These are phyloP conservation scores for Otatea glauca DNA, from an alignment of 176 grass and related monocot species.

Conservation along the genomic window DNA sequence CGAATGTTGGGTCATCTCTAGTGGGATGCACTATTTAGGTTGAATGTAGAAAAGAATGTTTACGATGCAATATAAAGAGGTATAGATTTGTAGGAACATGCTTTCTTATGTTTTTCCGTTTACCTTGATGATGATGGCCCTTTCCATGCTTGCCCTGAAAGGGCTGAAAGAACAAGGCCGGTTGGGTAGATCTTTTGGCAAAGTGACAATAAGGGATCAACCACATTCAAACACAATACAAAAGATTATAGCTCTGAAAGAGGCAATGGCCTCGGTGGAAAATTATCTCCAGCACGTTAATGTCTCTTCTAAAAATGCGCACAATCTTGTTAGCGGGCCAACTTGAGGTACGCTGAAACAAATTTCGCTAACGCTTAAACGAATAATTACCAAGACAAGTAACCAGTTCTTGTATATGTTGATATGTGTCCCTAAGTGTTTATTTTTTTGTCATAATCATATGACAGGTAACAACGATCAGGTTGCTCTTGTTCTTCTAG, in stretches of 20 bases:
- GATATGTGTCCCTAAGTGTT: not conserved
- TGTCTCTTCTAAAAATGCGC: slow-evolving; percentile 4
- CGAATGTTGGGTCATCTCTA: too few species aligned
- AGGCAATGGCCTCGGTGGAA: slow-evolving; percentile 88
- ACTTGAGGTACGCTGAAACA: slow-evolving; percentile 73
- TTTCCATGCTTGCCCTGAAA: slow-evolving; percentile 75
- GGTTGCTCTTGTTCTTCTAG: slow-evolving; percentile 70
- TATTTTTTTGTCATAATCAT: slow-evolving; percentile 22
- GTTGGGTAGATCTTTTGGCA: slow-evolving; percentile 88
- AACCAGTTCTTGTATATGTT: not conserved
- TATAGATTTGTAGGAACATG: slow-evolving; percentile 75
- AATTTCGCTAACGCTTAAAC: slow-evolving; percentile 8
- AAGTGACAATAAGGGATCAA: slow-evolving; percentile 84
- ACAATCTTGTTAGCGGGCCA: slow-evolving; percentile 82
- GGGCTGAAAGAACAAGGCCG: not conserved
- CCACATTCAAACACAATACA: slow-evolving; percentile 95
- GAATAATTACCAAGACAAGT: slow-evolving; percentile 12
- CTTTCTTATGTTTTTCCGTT: slow-evolving; percentile 75
- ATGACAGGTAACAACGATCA: slow-evolving; percentile 87
- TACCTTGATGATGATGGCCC: slow-evolving; percentile 66
- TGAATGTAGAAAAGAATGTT: too few species aligned
- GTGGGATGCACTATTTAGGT: too few species aligned
- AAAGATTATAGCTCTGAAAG: slow-evolving; percentile 92
- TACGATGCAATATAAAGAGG: too few species aligned
- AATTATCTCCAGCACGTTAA: slow-evolving; percentile 46